A percentile compares a stretch with the other conserved stretches of the same genome.
Evolutionary conservation across 139 green algal genomes (phyloP).

Genomic region (Chlamydomonas sphaeroides): DNA sequence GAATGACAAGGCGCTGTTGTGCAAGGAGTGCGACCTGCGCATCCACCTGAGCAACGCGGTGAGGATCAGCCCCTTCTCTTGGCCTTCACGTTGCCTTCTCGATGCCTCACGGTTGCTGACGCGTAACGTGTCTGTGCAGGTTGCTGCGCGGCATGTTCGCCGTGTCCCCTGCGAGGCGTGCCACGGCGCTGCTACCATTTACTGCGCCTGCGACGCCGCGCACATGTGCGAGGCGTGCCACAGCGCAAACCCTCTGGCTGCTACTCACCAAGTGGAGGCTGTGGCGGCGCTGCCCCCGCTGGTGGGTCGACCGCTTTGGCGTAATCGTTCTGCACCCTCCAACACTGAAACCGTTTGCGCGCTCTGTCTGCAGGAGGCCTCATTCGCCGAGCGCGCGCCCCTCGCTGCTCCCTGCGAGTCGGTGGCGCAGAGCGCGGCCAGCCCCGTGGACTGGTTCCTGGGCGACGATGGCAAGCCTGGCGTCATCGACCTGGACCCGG

Average conservation of each 20-base stretch:
- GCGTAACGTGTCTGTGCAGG: neutral
- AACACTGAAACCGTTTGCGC: too few species aligned
- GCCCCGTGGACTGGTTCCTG: conserved; percentile 28
- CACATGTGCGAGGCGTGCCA: conserved; percentile 41
- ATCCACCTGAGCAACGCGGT: conserved; percentile 58
- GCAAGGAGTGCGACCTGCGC: conserved; percentile 50
- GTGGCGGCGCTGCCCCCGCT: neutral
- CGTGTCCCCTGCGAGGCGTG: conserved; percentile 21
- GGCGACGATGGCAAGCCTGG: conserved; percentile 11
- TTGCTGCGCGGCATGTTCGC: conserved; percentile 48
- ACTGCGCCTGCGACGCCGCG: conserved; percentile 40
- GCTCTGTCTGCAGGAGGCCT: neutral
- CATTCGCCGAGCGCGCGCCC: neutral
- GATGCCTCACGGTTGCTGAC: neutral
- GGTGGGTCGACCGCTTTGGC: too few species aligned
- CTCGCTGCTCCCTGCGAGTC: conserved; percentile 14
- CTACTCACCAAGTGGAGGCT: conserved; percentile 33
- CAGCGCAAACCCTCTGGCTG: conserved; percentile 36
- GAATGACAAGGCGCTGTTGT: conserved; percentile 57
- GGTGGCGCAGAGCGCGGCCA: conserved; percentile 22
- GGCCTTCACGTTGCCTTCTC: neutral
- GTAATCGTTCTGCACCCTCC: too few species aligned
- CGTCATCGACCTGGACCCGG: neutral
- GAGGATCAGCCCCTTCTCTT: neutral
- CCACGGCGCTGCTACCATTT: neutral